Evolutionary conservation across 2,329 filamentous ascomycete species (phyloP).

Genomic region (Claviceps digitariae): DNA sequence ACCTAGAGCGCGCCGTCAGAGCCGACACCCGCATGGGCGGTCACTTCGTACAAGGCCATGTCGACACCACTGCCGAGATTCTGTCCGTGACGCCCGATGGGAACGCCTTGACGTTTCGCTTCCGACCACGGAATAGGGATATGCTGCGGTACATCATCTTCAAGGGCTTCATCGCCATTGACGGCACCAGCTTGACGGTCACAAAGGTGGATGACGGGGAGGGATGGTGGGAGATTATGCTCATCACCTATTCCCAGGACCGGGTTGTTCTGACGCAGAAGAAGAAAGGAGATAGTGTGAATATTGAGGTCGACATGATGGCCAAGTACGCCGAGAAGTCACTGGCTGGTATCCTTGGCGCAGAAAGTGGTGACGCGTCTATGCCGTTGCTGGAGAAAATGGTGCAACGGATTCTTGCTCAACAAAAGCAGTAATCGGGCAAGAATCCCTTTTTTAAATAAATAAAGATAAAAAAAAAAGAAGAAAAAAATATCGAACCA

Average conservation of each 20-base stretch:
- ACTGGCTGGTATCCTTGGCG: conserved; percentile 55
- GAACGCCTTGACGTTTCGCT: conserved; percentile 77
- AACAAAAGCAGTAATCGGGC: conserved; percentile 23
- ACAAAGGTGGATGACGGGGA: conserved; percentile 69
- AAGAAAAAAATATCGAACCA: no score
- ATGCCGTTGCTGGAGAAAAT: conserved; percentile 55
- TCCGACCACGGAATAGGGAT: conserved; percentile 54
- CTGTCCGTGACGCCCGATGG: conserved; percentile 63
- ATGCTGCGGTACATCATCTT: conserved; percentile 83
- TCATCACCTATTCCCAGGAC: conserved; percentile 93
- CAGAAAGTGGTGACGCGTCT: conserved; percentile 34
- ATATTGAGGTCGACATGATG: conserved; percentile 85
- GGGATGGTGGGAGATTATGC: conserved; percentile 91
- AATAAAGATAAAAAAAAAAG: background rate
- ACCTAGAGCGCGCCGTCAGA: conserved; percentile 86
- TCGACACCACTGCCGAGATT: conserved; percentile 77
- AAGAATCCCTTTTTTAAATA: background rate
- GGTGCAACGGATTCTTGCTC: conserved; percentile 61
- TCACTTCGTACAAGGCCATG: conserved; percentile 95
- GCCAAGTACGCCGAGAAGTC: conserved; percentile 85
- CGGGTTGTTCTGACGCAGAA: conserved; percentile 74
- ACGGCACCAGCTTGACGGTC: conserved; percentile 88
- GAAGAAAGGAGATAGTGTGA: conserved; percentile 66
- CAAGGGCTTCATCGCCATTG: conserved; percentile 90
- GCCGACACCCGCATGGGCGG: conserved; percentile 93